Evolutionary conservation across 2,329 filamentous ascomycete species (phyloP).

Genomic region (Alternaria triticimaculans): DNA sequence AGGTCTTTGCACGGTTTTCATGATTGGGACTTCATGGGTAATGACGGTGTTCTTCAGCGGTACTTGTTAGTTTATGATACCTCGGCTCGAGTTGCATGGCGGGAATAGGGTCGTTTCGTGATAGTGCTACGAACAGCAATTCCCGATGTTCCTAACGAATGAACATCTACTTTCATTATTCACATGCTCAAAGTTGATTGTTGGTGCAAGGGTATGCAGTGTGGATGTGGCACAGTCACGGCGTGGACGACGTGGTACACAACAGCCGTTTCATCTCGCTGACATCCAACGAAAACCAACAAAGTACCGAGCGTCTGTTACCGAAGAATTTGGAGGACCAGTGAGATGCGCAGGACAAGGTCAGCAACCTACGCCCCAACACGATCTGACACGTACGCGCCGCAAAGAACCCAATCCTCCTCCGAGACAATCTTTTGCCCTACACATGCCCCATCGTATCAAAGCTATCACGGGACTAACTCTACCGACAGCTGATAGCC

Average conservation of each 20-base stretch:
- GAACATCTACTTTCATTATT: background rate
- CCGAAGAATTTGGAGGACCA: background rate
- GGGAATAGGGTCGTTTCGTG: background rate
- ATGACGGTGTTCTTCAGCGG: conserved; percentile 15
- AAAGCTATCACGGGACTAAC: background rate
- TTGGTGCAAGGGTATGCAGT: conserved; percentile 1
- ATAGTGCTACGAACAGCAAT: background rate
- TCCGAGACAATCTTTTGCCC: background rate
- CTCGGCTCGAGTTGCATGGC: conserved; percentile 15
- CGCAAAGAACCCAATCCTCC: background rate
- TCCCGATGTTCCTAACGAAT: background rate
- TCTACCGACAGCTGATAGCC: conserved; percentile 12
- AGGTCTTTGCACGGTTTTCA: conserved; percentile 6
- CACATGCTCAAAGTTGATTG: background rate
- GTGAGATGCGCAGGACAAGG: background rate
- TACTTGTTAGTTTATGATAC: conserved; percentile 29
- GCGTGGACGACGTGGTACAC: conserved; percentile 4
- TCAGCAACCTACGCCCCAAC: background rate
- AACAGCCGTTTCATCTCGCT: conserved; percentile 9
- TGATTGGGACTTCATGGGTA: conserved; percentile 12
- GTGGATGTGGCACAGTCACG: conserved; percentile 12
- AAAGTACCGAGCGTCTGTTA: background rate
- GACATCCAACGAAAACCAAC: background rate
- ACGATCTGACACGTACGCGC: background rate
- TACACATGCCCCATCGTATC: background rate